Percentiles rank a stretch among this genome's conserved stretches.
phyloP scores from a whole-genome alignment of 345 rosid species.

The Dimocarpus longan region DNA sequence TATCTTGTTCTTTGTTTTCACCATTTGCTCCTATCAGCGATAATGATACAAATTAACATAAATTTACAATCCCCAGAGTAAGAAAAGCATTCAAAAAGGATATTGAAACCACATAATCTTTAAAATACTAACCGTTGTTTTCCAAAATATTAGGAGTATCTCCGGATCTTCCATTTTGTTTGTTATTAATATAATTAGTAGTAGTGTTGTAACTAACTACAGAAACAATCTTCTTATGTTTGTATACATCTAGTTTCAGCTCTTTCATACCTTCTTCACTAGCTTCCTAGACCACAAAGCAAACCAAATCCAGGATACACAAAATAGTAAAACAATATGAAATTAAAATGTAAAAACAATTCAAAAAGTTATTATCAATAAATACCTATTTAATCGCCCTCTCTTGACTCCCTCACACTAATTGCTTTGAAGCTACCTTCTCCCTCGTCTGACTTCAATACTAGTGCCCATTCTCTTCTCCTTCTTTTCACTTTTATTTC shows the following conservation, averaged over 20 bases:
- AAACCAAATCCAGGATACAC: conserved; percentile 11
- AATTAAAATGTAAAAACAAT: conserved; percentile 15
- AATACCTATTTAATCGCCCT: conserved; percentile 59
- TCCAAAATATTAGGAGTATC: conserved; percentile 27
- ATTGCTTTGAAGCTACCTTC: conserved; percentile 52
- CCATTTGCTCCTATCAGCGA: conserved; percentile 48
- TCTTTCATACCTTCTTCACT: conserved; percentile 63
- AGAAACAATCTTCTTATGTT: conserved; percentile 51
- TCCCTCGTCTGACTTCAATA: conserved; percentile 48
- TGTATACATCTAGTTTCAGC: conserved; percentile 62
- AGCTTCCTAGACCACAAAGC: conserved; percentile 55
- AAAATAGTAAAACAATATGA: conserved; percentile 7
- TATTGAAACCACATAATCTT: neutral
- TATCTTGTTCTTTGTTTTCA: conserved; percentile 31
- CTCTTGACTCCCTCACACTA: conserved; percentile 32
- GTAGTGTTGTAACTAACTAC: conserved; percentile 35
- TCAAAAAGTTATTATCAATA: neutral
- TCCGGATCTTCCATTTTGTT: conserved; percentile 30
- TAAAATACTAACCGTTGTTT: conserved; percentile 45
- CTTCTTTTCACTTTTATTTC: too few relatives aligned
- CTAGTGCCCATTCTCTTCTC: conserved; percentile 72
- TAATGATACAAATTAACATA: conserved; percentile 10
- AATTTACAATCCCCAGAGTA: conserved; percentile 11
- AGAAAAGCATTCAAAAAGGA: neutral
- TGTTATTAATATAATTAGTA: conserved; percentile 25